Conservation (phyloP, 768 basidiomycete genomes). For the Gloeostereum incarnatum region DNA sequence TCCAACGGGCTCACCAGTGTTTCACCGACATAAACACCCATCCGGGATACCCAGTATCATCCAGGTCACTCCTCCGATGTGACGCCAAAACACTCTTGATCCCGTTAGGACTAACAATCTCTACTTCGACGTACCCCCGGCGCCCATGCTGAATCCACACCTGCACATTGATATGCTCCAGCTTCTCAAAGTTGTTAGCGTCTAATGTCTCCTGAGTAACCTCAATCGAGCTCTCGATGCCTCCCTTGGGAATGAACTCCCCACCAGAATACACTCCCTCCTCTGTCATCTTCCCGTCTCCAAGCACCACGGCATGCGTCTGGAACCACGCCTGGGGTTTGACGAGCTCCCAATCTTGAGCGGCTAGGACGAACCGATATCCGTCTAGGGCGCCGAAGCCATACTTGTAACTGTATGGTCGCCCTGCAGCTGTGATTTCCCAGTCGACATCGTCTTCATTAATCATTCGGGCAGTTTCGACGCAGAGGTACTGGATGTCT, state of each 20-base stretch:
- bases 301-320: conserved; percentile 60
- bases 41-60: conserved; percentile 67
- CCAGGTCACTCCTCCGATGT: conserved; percentile 55
- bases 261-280: conserved; percentile 53
- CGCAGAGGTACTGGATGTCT: conserved; percentile 86
- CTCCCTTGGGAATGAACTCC: conserved; percentile 51
- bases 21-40: conserved; percentile 99
- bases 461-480: conserved; percentile 66
- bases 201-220: conserved; percentile 59
- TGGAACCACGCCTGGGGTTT: conserved; percentile 93
- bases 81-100: conserved; percentile 79
- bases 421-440: conserved; percentile 70
- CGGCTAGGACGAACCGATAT: conserved; percentile 70
- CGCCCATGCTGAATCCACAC: conserved; percentile 89
- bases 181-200: conserved; percentile 69
- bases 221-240: conserved; percentile 53
- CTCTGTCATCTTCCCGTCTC: conserved; percentile 47
- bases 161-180: conserved; percentile 89
- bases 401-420: conserved; percentile 79
- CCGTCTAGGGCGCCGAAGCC: conserved; percentile 90
- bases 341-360: conserved; percentile 75
- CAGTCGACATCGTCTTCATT: conserved; percentile 91
- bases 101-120: conserved; percentile 80
- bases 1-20: conserved; percentile 95
- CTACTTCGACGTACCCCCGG: conserved; percentile 91